phyloP scores from a whole-genome alignment of 306 rosid species.

The Senna tora region DNA sequence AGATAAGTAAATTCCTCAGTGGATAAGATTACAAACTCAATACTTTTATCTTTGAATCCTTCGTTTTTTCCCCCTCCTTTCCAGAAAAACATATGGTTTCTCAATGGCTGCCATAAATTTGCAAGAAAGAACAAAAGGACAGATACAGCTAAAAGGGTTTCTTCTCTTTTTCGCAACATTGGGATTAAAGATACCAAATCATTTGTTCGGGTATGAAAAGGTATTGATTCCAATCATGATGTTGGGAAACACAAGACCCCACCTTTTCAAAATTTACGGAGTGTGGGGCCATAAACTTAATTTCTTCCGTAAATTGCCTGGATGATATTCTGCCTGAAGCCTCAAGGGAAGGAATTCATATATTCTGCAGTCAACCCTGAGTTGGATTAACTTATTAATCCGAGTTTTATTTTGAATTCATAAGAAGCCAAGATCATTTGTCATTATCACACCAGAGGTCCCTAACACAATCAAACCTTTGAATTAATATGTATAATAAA shows the following conservation, averaged over 20 bases:
- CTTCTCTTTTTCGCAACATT: conserved; percentile 34
- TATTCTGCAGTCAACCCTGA: conserved; percentile 27
- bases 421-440: background rate
- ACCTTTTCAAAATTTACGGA: conserved; percentile 34
- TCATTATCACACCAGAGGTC: conserved; percentile 23
- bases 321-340: background rate
- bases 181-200: conserved; percentile 45
- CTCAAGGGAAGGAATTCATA: conserved; percentile 22
- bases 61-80: background rate
- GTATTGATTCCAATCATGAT: conserved; percentile 51
- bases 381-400: conserved; percentile 23
- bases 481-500: background rate
- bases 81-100: conserved; percentile 25
- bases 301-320: background rate
- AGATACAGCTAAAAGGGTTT: conserved; percentile 38
- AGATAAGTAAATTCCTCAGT: background rate
- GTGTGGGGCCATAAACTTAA: background rate
- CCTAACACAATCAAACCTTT: conserved; percentile 1
- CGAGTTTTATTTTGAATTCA: background rate
- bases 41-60: background rate
- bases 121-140: conserved; percentile 40
- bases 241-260: conserved; percentile 46
- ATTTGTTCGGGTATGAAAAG: conserved; percentile 50
- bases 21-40: background rate
- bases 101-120: conserved; percentile 31